Evolutionary conservation across 768 basidiomycete genomes (phyloP).

Genomic region (Lenzites betulinus): DNA sequence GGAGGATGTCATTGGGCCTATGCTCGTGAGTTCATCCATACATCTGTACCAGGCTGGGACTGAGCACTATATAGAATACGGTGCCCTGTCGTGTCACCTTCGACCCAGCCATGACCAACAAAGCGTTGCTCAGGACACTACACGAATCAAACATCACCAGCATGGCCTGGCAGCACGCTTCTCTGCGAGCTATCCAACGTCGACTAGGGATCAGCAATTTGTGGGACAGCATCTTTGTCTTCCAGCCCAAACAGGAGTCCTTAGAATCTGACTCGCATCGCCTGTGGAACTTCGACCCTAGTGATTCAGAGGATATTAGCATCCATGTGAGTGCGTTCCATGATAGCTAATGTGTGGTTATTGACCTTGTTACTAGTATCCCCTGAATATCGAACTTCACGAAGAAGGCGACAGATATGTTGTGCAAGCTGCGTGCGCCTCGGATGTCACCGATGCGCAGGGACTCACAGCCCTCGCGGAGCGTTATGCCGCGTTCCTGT

Average conservation of each 20-base stretch:
- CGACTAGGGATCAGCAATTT: constrained; percentile 33
- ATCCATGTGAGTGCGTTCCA: constrained; percentile 36
- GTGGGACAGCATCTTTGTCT: constrained; percentile 49
- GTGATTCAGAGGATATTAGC: constrained; percentile 20
- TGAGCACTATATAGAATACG: constrained; percentile 40
- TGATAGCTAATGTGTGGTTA: not conserved
- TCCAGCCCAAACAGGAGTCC: constrained; percentile 36
- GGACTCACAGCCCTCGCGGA: constrained; percentile 25
- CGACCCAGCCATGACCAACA: constrained; percentile 28
- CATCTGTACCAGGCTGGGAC: not conserved
- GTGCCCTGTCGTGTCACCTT: constrained; percentile 46
- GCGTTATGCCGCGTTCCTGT: constrained; percentile 26
- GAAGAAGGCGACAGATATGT: constrained; percentile 34
- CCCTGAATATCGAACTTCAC: constrained; percentile 45
- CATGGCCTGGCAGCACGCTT: constrained; percentile 47
- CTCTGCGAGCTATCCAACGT: constrained; percentile 45
- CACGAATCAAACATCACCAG: constrained; percentile 42
- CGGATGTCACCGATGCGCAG: constrained; percentile 31
- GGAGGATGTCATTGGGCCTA: constrained; percentile 48
- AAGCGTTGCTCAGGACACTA: constrained; percentile 38
- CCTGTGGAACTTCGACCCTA: constrained; percentile 29
- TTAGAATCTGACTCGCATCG: not conserved
- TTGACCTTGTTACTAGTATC: constrained; percentile 37
- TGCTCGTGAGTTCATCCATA: constrained; percentile 37
- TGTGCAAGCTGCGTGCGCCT: constrained; percentile 39